Conservation (phyloP, 768 basidiomycete genomes). For the Gyrodon lividus region DNA sequence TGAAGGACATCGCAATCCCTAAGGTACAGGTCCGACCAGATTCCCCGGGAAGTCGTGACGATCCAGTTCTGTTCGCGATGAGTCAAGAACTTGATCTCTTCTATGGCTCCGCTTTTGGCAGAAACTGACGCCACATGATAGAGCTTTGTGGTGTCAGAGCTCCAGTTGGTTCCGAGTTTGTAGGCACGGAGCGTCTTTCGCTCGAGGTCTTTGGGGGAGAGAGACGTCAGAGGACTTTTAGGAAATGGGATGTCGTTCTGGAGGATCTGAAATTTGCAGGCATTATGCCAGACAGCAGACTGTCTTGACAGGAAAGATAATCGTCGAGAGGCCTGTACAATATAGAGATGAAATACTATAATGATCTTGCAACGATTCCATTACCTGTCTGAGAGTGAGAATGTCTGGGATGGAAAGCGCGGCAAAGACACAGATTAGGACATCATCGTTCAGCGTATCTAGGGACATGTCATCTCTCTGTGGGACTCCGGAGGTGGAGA, state of each 20-base stretch:
- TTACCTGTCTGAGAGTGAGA: slow-evolving; percentile 42
- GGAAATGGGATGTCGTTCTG: slow-evolving; percentile 52
- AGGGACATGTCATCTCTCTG: slow-evolving; percentile 18
- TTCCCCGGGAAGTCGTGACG: slow-evolving; percentile 53
- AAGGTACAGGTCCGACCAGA: slow-evolving; percentile 58
- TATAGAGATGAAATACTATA: not conserved
- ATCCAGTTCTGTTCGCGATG: slow-evolving; percentile 44
- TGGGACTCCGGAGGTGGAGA: too few relatives aligned
- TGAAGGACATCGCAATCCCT: slow-evolving; percentile 44
- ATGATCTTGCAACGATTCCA: not conserved
- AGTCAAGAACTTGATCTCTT: slow-evolving; percentile 54
- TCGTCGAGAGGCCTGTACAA: slow-evolving; percentile 49
- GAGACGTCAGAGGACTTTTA: slow-evolving; percentile 29
- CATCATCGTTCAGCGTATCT: slow-evolving; percentile 36
- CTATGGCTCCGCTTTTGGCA: slow-evolving; percentile 43
- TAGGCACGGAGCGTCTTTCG: slow-evolving; percentile 43
- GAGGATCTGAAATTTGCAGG: slow-evolving; percentile 44
- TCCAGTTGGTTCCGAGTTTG: slow-evolving; percentile 52
- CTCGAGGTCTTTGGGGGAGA: slow-evolving; percentile 46
- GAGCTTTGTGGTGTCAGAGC: slow-evolving; percentile 20
- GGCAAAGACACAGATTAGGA: slow-evolving; percentile 36
- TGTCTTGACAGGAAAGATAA: slow-evolving; percentile 43
- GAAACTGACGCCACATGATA: slow-evolving; percentile 16
- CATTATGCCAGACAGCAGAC: slow-evolving; percentile 57
- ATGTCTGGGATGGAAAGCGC: slow-evolving; percentile 42